Base-by-base conservation (phyloP, 225 moss, liverwort and hornwort species). In the Sphagnum tenellum region DNA sequence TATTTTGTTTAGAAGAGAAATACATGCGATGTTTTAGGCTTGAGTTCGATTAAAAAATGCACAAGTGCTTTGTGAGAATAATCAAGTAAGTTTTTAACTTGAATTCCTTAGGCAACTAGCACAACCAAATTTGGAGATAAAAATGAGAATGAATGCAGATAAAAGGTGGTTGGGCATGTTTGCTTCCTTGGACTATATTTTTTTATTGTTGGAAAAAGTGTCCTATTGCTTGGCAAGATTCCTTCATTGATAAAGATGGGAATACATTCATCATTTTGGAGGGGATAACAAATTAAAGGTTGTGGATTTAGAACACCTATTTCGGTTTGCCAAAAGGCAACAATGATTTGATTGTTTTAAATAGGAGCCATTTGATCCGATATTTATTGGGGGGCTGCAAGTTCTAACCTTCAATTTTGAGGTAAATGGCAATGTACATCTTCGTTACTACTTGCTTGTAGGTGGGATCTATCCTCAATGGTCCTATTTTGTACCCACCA, bases 171-270 rank as follows among this genome's bases (percentile, higher is more conserved):
- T 9, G 2, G 29, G 61, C 4, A 61, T 73, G 61, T 73, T 73
- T 62, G 72, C 11, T 9, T 50, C 45, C 13, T n/a, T 72, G 4
- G 66, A 66, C 53, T 72, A 59, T 50, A 72, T 56, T 4, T 56
- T 56, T 65, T 13, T 59, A 49, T 47, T 50, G 11, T 4, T 69
- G 69, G 69, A 60, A 62, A 54, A 70, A 64, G 1, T 70, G 63
- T 44, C 66, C 12, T 7, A 55, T 72, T 49, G 66, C 4, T 3
- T 72, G 66, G 74, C 63, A 64, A 29, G 56, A 63, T 10, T 58
- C 68, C 45, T 74, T 44, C 45, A 4, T 11, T 12, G 8, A 57
- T 7, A 74, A 69, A 50, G 69, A 68, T 59, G 50, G 13, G 2
- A 3, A 53, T 11, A 14, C 0, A 45, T 45, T 8, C 2, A 3